These are phyloP conservation scores for Alnus glutinosa DNA, from an alignment of 306 rosid species.

Conservation along the genomic window DNA sequence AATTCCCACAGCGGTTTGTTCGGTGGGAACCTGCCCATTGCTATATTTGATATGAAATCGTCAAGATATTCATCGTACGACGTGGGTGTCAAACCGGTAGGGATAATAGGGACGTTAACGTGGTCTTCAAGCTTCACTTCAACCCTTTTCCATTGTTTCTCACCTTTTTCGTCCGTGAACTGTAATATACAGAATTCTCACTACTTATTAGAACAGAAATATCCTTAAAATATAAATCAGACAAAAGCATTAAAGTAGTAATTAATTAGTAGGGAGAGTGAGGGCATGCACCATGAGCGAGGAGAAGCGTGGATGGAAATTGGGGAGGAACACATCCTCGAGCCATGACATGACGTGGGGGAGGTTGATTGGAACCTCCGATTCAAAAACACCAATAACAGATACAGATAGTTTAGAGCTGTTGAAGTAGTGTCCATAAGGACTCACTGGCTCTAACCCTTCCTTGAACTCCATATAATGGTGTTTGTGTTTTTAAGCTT, in stretches of 20 bases:
- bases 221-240: too few relatives aligned
- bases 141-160: slow-evolving; percentile 52
- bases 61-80: slow-evolving; percentile 41
- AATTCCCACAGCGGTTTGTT: slow-evolving; percentile 54
- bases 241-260: too few relatives aligned
- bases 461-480: slow-evolving; percentile 18
- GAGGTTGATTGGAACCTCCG: slow-evolving; percentile 35
- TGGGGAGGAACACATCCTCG: slow-evolving; percentile 38
- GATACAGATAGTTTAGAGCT: slow-evolving; percentile 33
- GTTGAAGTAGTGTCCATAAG: slow-evolving; percentile 45
- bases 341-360: slow-evolving; percentile 22
- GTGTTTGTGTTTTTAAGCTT: background rate
- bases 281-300: slow-evolving; percentile 49
- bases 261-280: slow-evolving; percentile 8
- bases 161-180: slow-evolving; percentile 34
- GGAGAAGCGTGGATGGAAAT: slow-evolving; percentile 51
- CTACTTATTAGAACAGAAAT: background rate
- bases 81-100: slow-evolving; percentile 22
- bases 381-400: slow-evolving; percentile 41
- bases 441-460: slow-evolving; percentile 46
- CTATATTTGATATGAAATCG: slow-evolving; percentile 41
- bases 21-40: slow-evolving; percentile 32
- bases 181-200: slow-evolving; percentile 12
- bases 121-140: slow-evolving; percentile 52
- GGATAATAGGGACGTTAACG: slow-evolving; percentile 31